A percentile compares a stretch with the other conserved stretches of the same genome.
Evolutionary conservation across 352 stramenopile species (phyloP).

Genomic region (Aphanomyces cochlioides): DNA sequence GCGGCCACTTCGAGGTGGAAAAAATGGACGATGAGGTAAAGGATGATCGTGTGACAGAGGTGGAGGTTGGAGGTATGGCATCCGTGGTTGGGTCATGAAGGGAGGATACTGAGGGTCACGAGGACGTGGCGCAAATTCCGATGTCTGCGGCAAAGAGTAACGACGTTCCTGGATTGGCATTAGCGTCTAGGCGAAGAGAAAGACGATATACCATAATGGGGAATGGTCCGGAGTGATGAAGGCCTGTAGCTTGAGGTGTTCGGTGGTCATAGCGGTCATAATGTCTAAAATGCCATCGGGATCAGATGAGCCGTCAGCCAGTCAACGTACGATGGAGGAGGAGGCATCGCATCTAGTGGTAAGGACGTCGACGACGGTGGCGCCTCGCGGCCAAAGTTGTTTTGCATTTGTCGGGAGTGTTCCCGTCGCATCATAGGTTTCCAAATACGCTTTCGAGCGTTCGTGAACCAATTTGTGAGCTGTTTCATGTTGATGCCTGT

Average conservation of each 20-base stretch:
- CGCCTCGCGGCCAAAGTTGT: not conserved
- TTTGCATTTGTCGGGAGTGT: conserved; percentile 69
- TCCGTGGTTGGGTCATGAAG: not conserved
- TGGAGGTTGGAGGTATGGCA: no score
- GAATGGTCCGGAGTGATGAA: not conserved
- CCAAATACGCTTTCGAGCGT: conserved; percentile 86
- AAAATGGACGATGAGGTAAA: conserved; percentile 4
- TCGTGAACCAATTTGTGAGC: conserved; percentile 89
- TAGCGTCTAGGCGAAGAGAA: not conserved
- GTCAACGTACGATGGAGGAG: conserved; percentile 4
- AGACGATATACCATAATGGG: not conserved
- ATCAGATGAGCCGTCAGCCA: not conserved
- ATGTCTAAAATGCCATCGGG: not conserved
- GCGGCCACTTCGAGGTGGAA: conserved; percentile 15
- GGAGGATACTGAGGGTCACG: no score
- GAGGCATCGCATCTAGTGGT: not conserved
- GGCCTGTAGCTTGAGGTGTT: not conserved
- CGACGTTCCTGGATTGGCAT: conserved; percentile 6
- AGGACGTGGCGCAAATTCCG: conserved; percentile 3
- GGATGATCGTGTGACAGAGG: not conserved
- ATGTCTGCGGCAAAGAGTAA: not conserved
- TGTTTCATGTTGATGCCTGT: conserved; percentile 89
- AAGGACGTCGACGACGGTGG: not conserved
- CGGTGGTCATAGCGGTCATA: not conserved
- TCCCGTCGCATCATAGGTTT: conserved; percentile 86